Percentiles rank a stretch among this genome's conserved stretches.
Conservation (phyloP, 805 yeast genomes). For the Wickerhamomyces bisporus region DNA sequence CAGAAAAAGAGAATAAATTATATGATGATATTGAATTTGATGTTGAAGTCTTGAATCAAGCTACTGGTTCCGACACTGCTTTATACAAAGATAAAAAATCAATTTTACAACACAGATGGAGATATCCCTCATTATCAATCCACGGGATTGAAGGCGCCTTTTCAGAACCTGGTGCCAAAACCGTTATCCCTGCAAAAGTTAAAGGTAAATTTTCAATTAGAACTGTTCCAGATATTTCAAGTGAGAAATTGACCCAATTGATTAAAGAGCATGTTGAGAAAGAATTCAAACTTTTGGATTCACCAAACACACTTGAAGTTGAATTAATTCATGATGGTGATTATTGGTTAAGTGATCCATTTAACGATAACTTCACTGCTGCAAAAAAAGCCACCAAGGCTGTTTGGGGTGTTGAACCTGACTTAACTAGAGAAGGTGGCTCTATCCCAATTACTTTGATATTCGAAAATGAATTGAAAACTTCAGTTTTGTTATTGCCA, state of each 20-base stretch:
- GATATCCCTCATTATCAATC: conserved; percentile 91
- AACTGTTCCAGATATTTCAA: conserved; percentile 92
- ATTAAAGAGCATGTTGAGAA: conserved; percentile 68
- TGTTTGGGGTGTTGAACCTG: conserved; percentile 95
- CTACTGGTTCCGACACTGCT: conserved; percentile 84
- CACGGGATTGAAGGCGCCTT: conserved; percentile 99
- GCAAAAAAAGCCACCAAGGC: conserved; percentile 91
- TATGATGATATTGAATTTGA: conserved; percentile 86
- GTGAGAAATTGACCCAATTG: conserved; percentile 68
- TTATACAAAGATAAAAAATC: conserved; percentile 73
- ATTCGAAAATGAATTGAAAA: conserved; percentile 81
- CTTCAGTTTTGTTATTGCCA: conserved; percentile 85
- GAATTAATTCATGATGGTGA: conserved; percentile 91
- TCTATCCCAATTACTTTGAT: conserved; percentile 96
- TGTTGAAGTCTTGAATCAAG: conserved; percentile 77
- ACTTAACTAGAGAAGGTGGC: conserved; percentile 98
- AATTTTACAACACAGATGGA: conserved; percentile 97
- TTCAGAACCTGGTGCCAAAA: conserved; percentile 91
- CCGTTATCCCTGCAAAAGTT: conserved; percentile 95
- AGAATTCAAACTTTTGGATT: conserved; percentile 59
- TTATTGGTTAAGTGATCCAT: conserved; percentile 95
- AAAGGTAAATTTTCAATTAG: conserved; percentile 93
- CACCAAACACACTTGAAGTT: conserved; percentile 69
- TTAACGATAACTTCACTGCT: conserved; percentile 87
- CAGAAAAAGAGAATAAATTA: conserved; percentile 68